phyloP scores from a whole-genome alignment of 768 basidiomycete species.

The Boletus eberwhitei region DNA sequence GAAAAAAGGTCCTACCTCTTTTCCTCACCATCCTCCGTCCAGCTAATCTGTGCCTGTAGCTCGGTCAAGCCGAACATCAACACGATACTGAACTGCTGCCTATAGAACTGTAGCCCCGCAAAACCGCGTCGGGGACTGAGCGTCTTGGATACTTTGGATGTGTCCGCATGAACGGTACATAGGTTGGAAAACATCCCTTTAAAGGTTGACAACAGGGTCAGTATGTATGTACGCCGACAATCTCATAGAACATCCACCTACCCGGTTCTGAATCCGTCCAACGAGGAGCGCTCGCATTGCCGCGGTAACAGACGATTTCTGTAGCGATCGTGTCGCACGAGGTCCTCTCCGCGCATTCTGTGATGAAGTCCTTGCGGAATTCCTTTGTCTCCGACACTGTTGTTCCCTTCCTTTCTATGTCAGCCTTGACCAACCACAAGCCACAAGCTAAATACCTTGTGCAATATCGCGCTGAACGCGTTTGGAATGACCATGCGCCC shows the following conservation, averaged over 20 bases:
- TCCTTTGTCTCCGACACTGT: conserved; percentile 30
- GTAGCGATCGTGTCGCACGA: conserved; percentile 30
- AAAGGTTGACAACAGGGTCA: not conserved
- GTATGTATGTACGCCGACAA: too few relatives aligned
- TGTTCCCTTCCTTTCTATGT: conserved; percentile 20
- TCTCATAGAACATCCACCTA: not conserved
- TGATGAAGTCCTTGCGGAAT: conserved; percentile 33
- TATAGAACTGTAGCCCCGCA: conserved; percentile 29
- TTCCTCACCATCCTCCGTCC: conserved; percentile 37
- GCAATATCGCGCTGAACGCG: conserved; percentile 31
- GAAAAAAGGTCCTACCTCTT: conserved; percentile 12
- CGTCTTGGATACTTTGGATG: conserved; percentile 28
- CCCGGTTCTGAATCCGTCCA: conserved; percentile 33
- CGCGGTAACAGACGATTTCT: conserved; percentile 31
- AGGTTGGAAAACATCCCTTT: conserved; percentile 28
- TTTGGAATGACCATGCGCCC: conserved; percentile 32
- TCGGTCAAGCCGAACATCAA: conserved; percentile 45
- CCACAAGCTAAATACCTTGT: conserved; percentile 15
- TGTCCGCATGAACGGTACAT: conserved; percentile 25
- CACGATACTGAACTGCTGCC: conserved; percentile 37
- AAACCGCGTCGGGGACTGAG: conserved; percentile 31
- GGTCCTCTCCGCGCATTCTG: conserved; percentile 26
- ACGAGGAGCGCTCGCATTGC: conserved; percentile 21
- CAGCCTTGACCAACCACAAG: not conserved
- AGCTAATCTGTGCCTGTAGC: conserved; percentile 43